A percentile compares a stretch with the other conserved stretches of the same genome.
Evolutionary conservation across 2,329 filamentous ascomycete genomes (phyloP).

Genomic region (Ceratocystis huliohia): DNA sequence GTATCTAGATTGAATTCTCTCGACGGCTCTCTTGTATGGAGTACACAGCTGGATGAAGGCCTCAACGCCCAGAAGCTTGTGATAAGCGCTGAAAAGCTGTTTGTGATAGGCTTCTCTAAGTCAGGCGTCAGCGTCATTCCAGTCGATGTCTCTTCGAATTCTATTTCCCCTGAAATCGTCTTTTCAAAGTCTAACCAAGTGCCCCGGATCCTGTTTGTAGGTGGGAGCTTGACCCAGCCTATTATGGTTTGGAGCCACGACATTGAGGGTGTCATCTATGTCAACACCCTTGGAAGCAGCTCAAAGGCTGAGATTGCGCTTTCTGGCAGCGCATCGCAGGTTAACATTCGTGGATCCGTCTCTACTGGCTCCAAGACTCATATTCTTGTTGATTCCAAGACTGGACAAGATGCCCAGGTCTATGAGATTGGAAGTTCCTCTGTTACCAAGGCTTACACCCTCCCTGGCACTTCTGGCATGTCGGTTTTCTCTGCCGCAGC

Average conservation of each 20-base stretch:
- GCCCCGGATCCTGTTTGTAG: constrained; percentile 52
- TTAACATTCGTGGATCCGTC: constrained; percentile 63
- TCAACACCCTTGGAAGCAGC: constrained; percentile 57
- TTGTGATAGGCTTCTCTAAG: constrained; percentile 9
- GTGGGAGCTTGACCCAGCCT: constrained; percentile 61
- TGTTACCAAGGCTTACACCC: constrained; percentile 55
- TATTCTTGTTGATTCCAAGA: constrained; percentile 73
- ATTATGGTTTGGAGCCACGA: constrained; percentile 65
- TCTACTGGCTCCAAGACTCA: constrained; percentile 60
- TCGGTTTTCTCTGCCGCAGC: constrained; percentile 72
- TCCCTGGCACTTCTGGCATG: constrained; percentile 56
- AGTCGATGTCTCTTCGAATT: constrained; percentile 61
- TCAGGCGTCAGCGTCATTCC: constrained; percentile 46
- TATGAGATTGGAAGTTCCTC: constrained; percentile 32
- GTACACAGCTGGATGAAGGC: constrained; percentile 33
- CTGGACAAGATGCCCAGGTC: constrained; percentile 69
- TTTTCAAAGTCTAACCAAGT: constrained; percentile 64
- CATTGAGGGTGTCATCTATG: constrained; percentile 41
- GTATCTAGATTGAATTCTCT: constrained; percentile 61
- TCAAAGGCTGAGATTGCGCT: constrained; percentile 43
- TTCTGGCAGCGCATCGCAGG: constrained; percentile 34
- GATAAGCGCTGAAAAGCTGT: constrained; percentile 2
- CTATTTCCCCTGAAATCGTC: constrained; percentile 55
- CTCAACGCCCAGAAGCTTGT: constrained; percentile 17
- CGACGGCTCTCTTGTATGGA: constrained; percentile 66